Base-by-base conservation (phyloP, 2,329 filamentous ascomycete genomes). In the Talaromyces rugulosus region DNA sequence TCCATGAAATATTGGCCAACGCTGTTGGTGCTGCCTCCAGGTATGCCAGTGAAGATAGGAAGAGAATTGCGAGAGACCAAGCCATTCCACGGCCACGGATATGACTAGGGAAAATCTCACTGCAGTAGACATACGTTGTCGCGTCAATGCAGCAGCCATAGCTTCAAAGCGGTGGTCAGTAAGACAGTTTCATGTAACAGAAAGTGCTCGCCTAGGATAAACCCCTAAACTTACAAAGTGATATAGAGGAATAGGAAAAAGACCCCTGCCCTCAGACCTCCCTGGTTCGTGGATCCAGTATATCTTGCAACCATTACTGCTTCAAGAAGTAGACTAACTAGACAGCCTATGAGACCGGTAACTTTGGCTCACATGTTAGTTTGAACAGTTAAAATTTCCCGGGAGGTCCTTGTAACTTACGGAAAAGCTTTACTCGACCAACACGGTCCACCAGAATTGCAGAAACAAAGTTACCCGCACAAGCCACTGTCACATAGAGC, bases 81-180 rank as follows among this genome's bases (percentile, higher is more conserved):
- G 44, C 57, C 42, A 59, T 34, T 9, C 57, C 57, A 8, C 31
- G 23, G 16, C 42, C 23, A 44, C 66, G 61, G n/a, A 66, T 27
- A 30, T 67, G 52, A 5, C 64, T 65, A 1, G 66, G 65, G 14
- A 59, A 52, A 12, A 67, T 66, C 40, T 67, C 65, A 11, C 62
- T 62, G 31, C 64, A 64, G 53, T 67, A 67, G 12, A 67, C 57
- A 47, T 52, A 59, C 4, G 34, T 12, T 12, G 33, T 56, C n/a
- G 54, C 34, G 30, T 56, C 54, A 16, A 56, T 11, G 23, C 33
- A 56, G 34, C 33, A 36, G 36, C 54, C 54, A 23, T 56, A 56
- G 30, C 54, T 56, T 30, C 34, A 42, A 52, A 11, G 57, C 36
- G 34, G 61, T 61, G 3, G 58, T 18, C n/a, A 63, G 31, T 33